Evolutionary conservation across 805 yeast genomes (phyloP).

Genomic region (Limtongozyma cylindracea): DNA sequence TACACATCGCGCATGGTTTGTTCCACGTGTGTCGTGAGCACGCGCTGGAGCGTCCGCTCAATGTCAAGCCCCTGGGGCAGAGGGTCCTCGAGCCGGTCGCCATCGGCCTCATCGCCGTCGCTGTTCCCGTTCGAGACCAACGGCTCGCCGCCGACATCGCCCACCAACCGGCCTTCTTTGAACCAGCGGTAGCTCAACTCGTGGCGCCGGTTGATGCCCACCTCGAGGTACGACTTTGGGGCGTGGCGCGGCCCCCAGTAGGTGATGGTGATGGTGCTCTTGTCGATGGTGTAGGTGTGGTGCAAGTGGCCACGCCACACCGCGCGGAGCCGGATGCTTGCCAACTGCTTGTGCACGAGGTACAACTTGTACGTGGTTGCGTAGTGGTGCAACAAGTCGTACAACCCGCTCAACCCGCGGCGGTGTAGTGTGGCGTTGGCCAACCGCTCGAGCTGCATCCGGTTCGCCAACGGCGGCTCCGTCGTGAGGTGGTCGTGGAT

Average conservation of each 20-base stretch:
- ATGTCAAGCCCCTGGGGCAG: conserved; percentile 10
- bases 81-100: conserved; percentile 11
- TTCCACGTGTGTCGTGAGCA: conserved; percentile 7
- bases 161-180: conserved; percentile 27
- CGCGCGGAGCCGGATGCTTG: conserved; percentile 14
- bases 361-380: conserved; percentile 41
- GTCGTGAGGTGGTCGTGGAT: conserved; percentile 8
- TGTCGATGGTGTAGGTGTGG: conserved; percentile 28
- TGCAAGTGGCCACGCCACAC: conserved; percentile 37
- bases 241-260: conserved; percentile 32
- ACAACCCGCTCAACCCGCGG: conserved; percentile 23
- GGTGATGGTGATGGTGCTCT: conserved; percentile 24
- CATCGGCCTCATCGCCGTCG: conserved; percentile 8
- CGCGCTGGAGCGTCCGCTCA: conserved; percentile 12
- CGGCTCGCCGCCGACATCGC: too few species aligned
- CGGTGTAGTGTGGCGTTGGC: too few species aligned
- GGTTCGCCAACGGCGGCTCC: conserved; percentile 28
- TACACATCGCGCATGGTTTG: conserved; percentile 3
- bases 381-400: conserved; percentile 29
- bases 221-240: conserved; percentile 26
- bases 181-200: conserved; percentile 35
- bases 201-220: conserved; percentile 24
- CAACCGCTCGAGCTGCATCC: conserved; percentile 8
- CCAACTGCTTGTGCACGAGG: conserved; percentile 29
- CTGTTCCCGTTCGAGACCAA: conserved; percentile 5